Evolutionary conservation across 495 filamentous ascomycete species (phyloP).

Genomic region (Hypomontagnella submonticulosa): DNA sequence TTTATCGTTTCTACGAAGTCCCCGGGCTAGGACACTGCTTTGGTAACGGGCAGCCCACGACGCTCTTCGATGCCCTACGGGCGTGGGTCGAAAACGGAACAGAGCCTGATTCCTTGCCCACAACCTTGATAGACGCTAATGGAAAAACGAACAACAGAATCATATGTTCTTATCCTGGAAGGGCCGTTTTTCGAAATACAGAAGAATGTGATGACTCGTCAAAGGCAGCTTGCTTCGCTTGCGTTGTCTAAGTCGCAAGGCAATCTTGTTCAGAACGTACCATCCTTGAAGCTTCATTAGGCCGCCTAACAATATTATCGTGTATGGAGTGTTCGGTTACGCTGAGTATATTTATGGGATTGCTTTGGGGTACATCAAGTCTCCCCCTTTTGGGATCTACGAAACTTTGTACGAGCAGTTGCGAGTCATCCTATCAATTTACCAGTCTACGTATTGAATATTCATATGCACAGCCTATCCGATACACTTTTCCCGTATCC

Average conservation of each 20-base stretch:
- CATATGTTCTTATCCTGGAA: slow-evolving; percentile 44
- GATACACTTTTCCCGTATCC: no score
- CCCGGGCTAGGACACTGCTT: slow-evolving; percentile 52
- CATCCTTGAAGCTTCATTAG: no score
- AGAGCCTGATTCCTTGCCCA: slow-evolving; percentile 34
- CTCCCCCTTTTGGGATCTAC: no score
- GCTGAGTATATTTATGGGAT: no score
- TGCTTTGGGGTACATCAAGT: no score
- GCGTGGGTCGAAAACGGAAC: slow-evolving; percentile 54
- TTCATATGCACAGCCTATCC: no score
- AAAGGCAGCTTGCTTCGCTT: slow-evolving; percentile 21
- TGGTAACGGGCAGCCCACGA: slow-evolving; percentile 41
- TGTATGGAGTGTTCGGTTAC: no score
- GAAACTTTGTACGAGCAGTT: no score
- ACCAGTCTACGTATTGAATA: no score
- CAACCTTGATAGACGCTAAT: slow-evolving; percentile 24
- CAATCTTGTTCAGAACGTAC: not conserved
- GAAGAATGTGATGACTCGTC: slow-evolving; percentile 8
- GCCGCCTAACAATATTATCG: no score
- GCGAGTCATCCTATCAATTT: no score
- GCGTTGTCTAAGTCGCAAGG: slow-evolving; percentile 1
- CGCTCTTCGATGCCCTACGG: slow-evolving; percentile 44
- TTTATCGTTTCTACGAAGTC: slow-evolving; percentile 48
- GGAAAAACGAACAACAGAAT: slow-evolving; percentile 33
- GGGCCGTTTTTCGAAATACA: slow-evolving; percentile 12